Base-by-base conservation (phyloP, 202 grass and related monocot genomes). In the Setaria italica region DNA sequence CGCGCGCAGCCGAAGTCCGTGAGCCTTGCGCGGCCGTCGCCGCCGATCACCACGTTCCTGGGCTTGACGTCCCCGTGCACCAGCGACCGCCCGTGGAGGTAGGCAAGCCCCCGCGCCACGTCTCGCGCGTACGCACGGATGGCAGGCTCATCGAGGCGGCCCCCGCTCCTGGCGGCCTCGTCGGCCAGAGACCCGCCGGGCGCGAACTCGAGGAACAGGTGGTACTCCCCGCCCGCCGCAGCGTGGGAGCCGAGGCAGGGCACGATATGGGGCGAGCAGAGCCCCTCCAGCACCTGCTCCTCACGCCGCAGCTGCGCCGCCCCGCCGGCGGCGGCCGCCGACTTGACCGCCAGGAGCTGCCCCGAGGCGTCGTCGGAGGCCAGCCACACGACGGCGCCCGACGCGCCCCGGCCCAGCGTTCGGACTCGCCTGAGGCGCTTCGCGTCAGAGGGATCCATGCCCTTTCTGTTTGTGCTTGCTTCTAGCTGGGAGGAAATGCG, bases 1-100 rank as follows among this genome's bases (percentile, higher is more conserved):
- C 86, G 47, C 48, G 93, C 87, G 60, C 90, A 92, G 0, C 93
- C 93, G 80, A 95, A 90, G 84, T 92, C 93, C 0, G 88, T 74
- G 9, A 91, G 80, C 85, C 54, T 87, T 17, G 92, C 86, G 7
- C 65, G 86, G 2, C 86, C 89, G 57, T 94, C 86, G 9, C 15
- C 55, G 45, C 92, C 79, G 79, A 94, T 66, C 78, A 94, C 59
- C 6, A 94, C 81, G 77, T 94, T 91, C 68, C 80, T 19, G 0
- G 80, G 53, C 86, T 94, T 94, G 62, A 94, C 80, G 45, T 89
- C 92, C 0, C 86, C 70, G 60, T 94, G 89, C 57, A 86, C 88
- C 2, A 94, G 55, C 32, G 76, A 91, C 14, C 50, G 70, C 1
- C 41, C 83, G 67, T 89, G 89, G 69, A 91, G 69, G 86, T 87